phyloP scores from a whole-genome alignment of 2,329 filamentous ascomycete genomes.

The Coleophoma cylindrospora region DNA sequence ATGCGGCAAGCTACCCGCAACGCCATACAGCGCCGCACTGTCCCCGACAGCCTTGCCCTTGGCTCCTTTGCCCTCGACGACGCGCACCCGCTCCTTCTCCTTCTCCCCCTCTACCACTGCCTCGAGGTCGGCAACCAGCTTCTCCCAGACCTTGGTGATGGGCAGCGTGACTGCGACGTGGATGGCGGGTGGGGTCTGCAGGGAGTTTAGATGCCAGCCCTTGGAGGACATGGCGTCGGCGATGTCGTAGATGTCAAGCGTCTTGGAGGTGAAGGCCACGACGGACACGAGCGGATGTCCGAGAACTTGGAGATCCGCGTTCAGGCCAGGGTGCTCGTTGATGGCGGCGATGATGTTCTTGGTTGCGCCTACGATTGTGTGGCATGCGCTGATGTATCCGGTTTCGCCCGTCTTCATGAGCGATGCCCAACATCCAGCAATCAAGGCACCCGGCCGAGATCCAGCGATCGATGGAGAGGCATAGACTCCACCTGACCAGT shows the following conservation, averaged over 20 bases:
- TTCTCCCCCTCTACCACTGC: conserved; percentile 65
- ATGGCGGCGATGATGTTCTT: conserved; percentile 79
- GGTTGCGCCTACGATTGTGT: conserved; percentile 79
- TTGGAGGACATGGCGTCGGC: conserved; percentile 79
- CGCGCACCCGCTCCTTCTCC: conserved; percentile 72
- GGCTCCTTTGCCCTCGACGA: conserved; percentile 61
- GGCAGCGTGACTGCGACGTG: conserved; percentile 92
- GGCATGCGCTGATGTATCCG: conserved; percentile 83
- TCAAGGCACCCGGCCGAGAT: conserved; percentile 86
- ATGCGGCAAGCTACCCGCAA: conserved; percentile 90
- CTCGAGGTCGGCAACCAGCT: conserved; percentile 69
- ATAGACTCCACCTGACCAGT: conserved; percentile 96
- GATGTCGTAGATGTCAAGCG: conserved; percentile 90
- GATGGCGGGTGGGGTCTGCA: conserved; percentile 87
- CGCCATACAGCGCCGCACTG: conserved; percentile 85
- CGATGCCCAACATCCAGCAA: conserved; percentile 92
- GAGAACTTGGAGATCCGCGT: conserved; percentile 70
- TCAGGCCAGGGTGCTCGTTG: conserved; percentile 60
- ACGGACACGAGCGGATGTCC: conserved; percentile 87
- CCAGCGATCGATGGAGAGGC: conserved; percentile 89
- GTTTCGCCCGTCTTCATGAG: conserved; percentile 83
- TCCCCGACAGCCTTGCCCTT: conserved; percentile 70
- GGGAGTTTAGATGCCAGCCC: conserved; percentile 93
- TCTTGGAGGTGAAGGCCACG: conserved; percentile 77
- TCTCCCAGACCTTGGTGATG: conserved; percentile 75